Evolutionary conservation across 2,329 filamentous ascomycete species (phyloP).

Genomic region (Fusarium pseudocircinatum): DNA sequence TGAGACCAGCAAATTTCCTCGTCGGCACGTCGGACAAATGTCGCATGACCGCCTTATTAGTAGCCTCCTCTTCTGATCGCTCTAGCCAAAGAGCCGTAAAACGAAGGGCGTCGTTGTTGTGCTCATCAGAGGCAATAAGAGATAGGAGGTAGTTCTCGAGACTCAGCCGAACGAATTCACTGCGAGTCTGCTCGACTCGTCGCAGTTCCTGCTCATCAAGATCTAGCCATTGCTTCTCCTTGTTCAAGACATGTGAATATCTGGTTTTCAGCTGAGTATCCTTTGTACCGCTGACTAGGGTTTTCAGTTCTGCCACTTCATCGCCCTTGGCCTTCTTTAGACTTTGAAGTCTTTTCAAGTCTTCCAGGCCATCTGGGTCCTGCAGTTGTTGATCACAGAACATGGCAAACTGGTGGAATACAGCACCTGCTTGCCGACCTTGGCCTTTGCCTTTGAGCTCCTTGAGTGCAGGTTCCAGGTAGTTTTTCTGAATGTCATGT

Average conservation of each 20-base stretch:
- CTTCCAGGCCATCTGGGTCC: constrained; percentile 84
- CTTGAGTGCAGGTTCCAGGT: constrained; percentile 83
- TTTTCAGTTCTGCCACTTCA: constrained; percentile 79
- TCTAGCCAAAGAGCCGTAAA: constrained; percentile 97
- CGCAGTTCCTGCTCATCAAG: constrained; percentile 89
- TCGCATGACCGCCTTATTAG: constrained; percentile 79
- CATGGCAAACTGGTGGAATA: constrained; percentile 92
- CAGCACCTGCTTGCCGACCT: constrained; percentile 81
- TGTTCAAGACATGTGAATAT: constrained; percentile 70
- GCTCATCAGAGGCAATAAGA: constrained; percentile 83
- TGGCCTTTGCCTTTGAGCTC: constrained; percentile 76
- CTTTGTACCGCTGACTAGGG: constrained; percentile 61
- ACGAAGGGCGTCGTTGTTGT: constrained; percentile 88
- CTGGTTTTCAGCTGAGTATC: constrained; percentile 64
- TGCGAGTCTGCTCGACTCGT: constrained; percentile 78
- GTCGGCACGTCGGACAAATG: constrained; percentile 81
- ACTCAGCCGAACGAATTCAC: constrained; percentile 86
- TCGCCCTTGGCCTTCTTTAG: constrained; percentile 82
- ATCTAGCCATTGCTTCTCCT: constrained; percentile 88
- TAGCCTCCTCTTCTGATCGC: constrained; percentile 76
- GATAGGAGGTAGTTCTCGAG: constrained; percentile 93
- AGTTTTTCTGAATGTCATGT: constrained; percentile 86
- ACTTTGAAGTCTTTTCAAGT: constrained; percentile 81
- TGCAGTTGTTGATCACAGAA: constrained; percentile 97
- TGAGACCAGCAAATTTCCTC: constrained; percentile 89